Evolutionary conservation across 495 filamentous ascomycete genomes (phyloP).

Genomic region (Darksidea phi): DNA sequence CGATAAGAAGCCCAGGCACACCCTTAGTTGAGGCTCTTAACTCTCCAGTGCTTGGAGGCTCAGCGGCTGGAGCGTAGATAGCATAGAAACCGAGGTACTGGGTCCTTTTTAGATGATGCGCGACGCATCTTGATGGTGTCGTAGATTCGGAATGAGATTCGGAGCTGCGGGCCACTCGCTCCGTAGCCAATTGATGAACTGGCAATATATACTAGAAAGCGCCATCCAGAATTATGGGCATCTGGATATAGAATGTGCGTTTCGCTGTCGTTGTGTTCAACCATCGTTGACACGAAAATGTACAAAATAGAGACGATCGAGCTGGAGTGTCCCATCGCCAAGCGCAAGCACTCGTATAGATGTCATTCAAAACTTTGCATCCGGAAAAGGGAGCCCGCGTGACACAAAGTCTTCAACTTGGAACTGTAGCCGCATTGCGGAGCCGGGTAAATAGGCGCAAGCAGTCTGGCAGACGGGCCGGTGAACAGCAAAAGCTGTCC

Average conservation of each 20-base stretch:
- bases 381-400: not conserved
- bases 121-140: slow-evolving; percentile 16
- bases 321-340: too few relatives aligned
- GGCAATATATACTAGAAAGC: slow-evolving; percentile 2
- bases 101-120: slow-evolving; percentile 17
- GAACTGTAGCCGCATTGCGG: not conserved
- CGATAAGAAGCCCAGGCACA: slow-evolving; percentile 7
- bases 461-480: slow-evolving; percentile 1
- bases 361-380: not conserved
- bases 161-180: not conserved
- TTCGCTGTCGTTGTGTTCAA: too few relatives aligned
- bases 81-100: slow-evolving; percentile 22
- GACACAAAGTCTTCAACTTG: not conserved
- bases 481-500: too few relatives aligned
- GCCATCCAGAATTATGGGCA: too few relatives aligned
- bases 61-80: slow-evolving; percentile 4
- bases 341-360: too few relatives aligned
- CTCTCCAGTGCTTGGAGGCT: slow-evolving; percentile 1
- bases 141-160: not conserved
- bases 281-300: too few relatives aligned
- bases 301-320: too few relatives aligned
- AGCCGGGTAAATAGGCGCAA: not conserved
- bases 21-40: not conserved
- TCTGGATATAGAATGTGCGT: too few relatives aligned
- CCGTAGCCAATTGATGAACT: not conserved